These are phyloP conservation scores for Pythium angustatum DNA, from an alignment of 352 stramenopile genomes.

Conservation along the genomic window DNA sequence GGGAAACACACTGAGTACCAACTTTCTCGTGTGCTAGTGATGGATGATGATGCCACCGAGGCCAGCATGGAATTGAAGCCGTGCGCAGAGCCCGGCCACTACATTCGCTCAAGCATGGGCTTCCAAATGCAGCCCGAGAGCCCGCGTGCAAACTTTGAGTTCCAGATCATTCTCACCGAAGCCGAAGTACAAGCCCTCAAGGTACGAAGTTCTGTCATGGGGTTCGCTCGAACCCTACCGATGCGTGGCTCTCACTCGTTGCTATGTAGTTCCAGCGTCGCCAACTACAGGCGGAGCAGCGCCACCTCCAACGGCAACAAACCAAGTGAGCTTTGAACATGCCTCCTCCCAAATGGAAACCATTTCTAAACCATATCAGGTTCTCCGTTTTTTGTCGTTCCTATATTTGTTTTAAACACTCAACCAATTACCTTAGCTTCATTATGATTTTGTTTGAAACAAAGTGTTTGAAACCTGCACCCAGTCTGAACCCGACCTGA, in stretches of 20 bases:
- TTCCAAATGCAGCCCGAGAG: conserved; percentile 22
- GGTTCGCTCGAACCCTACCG: background rate
- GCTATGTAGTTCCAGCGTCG: conserved; percentile 48
- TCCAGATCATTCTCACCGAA: conserved; percentile 62
- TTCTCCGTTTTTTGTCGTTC: too few relatives aligned
- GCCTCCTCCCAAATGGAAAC: background rate
- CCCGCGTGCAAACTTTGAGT: conserved; percentile 34
- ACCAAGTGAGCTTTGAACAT: conserved; percentile 1
- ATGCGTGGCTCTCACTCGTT: background rate
- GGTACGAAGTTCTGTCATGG: conserved; percentile 23
- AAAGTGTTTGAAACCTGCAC: conserved; percentile 3
- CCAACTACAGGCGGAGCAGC: conserved; percentile 54
- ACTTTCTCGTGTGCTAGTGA: conserved; percentile 19
- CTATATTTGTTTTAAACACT: conserved; percentile 6
- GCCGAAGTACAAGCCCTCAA: conserved; percentile 60
- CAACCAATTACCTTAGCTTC: too few relatives aligned
- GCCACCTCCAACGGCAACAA: conserved; percentile 47
- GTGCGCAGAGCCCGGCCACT: conserved; percentile 53
- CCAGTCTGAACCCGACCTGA: background rate
- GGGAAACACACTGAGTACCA: too few relatives aligned
- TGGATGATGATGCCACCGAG: conserved; percentile 46
- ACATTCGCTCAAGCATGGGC: conserved; percentile 38
- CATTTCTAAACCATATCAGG: too few relatives aligned
- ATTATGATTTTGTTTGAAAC: conserved; percentile 5
- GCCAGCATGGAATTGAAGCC: conserved; percentile 44